Percentiles rank a stretch among this genome's conserved stretches.
Evolutionary conservation across 495 filamentous ascomycete genomes (phyloP).

Genomic region (Jackrogersella minutella): DNA sequence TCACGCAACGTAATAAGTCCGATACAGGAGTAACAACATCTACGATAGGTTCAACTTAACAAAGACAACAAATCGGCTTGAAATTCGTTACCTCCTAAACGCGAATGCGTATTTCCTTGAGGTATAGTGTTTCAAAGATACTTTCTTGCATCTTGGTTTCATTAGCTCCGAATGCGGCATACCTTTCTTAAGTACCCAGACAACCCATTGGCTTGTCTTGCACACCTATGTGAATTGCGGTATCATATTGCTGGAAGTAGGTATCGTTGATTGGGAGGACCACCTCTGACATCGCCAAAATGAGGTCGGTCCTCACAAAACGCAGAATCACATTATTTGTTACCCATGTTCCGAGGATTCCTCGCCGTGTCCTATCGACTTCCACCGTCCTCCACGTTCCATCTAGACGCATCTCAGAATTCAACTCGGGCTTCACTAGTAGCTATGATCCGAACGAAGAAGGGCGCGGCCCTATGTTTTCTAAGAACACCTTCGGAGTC

Average conservation of each 20-base stretch:
- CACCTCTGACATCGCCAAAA: slow-evolving; percentile 21
- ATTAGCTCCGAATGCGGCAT: neutral
- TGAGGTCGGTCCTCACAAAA: slow-evolving; percentile 49
- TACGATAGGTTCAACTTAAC: slow-evolving; percentile 1
- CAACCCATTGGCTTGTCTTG: neutral
- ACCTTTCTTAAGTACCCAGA: neutral
- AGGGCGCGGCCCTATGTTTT: slow-evolving; percentile 59
- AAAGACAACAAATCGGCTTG: neutral
- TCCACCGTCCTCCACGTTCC: slow-evolving; percentile 36
- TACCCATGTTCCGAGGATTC: slow-evolving; percentile 21
- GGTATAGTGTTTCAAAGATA: neutral
- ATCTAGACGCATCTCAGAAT: slow-evolving; percentile 48
- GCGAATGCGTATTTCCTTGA: neutral
- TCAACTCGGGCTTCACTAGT: slow-evolving; percentile 67
- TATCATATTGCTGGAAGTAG: slow-evolving; percentile 15
- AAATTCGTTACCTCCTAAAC: neutral
- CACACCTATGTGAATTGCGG: slow-evolving; percentile 13
- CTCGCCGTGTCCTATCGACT: slow-evolving; percentile 46
- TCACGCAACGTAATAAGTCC: slow-evolving; percentile 22
- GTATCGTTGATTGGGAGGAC: slow-evolving; percentile 9
- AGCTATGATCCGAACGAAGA: slow-evolving; percentile 75
- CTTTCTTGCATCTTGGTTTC: neutral
- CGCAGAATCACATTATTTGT: slow-evolving; percentile 35
- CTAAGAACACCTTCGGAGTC: slow-evolving; percentile 63
- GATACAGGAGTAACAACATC: slow-evolving; percentile 26